Evolutionary conservation across 1,284 basidiomycete species (phyloP).

Genomic region (Sporisorium reilianum): DNA sequence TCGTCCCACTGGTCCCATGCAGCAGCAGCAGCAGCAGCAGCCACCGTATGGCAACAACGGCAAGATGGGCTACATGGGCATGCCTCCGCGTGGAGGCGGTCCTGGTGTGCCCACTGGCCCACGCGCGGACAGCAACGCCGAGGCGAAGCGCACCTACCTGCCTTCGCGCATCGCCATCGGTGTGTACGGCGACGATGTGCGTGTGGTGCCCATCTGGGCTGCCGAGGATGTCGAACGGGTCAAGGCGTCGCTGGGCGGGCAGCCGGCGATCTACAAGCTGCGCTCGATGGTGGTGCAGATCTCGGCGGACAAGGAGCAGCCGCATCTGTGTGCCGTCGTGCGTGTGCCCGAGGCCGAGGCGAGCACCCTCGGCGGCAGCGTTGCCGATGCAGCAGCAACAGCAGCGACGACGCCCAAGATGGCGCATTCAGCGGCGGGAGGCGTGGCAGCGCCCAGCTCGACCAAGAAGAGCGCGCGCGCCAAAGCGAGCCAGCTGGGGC

Average conservation of each 20-base stretch:
- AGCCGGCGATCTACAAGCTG: constrained; percentile 72
- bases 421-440: constrained; percentile 6
- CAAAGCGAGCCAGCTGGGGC: constrained; percentile 30
- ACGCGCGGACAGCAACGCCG: constrained; percentile 15
- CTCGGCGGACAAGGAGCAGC: constrained; percentile 79
- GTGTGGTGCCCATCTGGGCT: constrained; percentile 41
- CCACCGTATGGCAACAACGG: constrained; percentile 14
- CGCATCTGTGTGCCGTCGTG: constrained; percentile 90
- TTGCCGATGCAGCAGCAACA: constrained; percentile 5
- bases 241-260: constrained; percentile 20
- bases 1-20: constrained; percentile 1
- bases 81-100: constrained; percentile 18
- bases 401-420: constrained; percentile 14
- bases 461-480: constrained; percentile 37
- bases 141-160: constrained; percentile 70
- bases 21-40: constrained; percentile 13
- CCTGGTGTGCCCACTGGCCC: constrained; percentile 18
- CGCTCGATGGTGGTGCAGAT: constrained; percentile 83
- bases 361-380: constrained; percentile 58
- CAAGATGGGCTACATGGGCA: constrained; percentile 34
- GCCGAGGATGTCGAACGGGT: constrained; percentile 32
- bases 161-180: constrained; percentile 65
- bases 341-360: constrained; percentile 77
- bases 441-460: neutral
- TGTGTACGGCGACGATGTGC: constrained; percentile 51